These are phyloP conservation scores for Chamaecrista fasciculata DNA, from an alignment of 306 rosid species.

Conservation along the genomic window DNA sequence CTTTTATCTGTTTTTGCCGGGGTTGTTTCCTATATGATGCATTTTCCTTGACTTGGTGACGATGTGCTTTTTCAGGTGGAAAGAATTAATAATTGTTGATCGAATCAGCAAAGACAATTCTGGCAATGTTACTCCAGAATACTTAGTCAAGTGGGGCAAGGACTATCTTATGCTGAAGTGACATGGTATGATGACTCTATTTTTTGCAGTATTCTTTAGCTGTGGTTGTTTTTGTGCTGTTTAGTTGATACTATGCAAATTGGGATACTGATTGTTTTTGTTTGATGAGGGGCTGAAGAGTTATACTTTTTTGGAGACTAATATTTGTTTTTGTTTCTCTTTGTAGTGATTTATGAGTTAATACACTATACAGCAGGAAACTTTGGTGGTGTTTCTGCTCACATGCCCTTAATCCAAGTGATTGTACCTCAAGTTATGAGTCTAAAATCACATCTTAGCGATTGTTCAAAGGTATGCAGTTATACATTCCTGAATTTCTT, in stretches of 20 bases:
- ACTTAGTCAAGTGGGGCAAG: conserved; percentile 99
- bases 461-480: too few relatives aligned
- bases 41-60: conserved; percentile 17
- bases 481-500: too few relatives aligned
- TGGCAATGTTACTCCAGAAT: conserved; percentile 77
- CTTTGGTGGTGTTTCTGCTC: too few relatives aligned
- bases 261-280: too few relatives aligned
- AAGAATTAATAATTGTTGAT: conserved; percentile 87
- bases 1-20: neutral
- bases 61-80: conserved; percentile 62
- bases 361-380: too few relatives aligned
- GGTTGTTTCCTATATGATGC: neutral
- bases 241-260: conserved; percentile 14
- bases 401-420: too few relatives aligned
- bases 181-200: conserved; percentile 65
- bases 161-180: conserved; percentile 97
- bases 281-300: too few relatives aligned
- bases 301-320: too few relatives aligned
- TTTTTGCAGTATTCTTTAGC: neutral
- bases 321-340: too few relatives aligned
- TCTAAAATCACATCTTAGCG: too few relatives aligned
- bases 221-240: neutral
- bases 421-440: too few relatives aligned
- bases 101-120: conserved; percentile 76
- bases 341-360: too few relatives aligned